These are phyloP conservation scores for Populus tomentosa DNA, from an alignment of 441 rosid species.

Conservation along the genomic window DNA sequence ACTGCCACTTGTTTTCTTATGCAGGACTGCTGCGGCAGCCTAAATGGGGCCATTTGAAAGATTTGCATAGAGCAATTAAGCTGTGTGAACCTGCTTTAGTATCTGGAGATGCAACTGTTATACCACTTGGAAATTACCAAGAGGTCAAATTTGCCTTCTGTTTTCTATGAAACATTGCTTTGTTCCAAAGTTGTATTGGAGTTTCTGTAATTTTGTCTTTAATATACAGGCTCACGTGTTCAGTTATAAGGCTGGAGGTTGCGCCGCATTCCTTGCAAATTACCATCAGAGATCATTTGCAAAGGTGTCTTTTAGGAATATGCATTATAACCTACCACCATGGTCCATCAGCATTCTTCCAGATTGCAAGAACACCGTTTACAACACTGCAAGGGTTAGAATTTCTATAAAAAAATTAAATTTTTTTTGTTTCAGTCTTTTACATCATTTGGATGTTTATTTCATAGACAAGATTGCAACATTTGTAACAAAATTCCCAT, in stretches of 20 bases:
- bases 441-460: background rate
- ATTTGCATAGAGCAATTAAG: slow-evolving; percentile 87
- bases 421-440: background rate
- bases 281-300: slow-evolving; percentile 57
- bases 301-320: slow-evolving; percentile 65
- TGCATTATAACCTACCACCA: slow-evolving; percentile 91
- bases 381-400: slow-evolving; percentile 95
- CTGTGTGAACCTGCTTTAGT: slow-evolving; percentile 86
- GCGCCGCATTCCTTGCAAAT: slow-evolving; percentile 95
- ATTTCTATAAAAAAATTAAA: background rate
- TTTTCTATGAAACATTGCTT: background rate
- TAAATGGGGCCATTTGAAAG: slow-evolving; percentile 98
- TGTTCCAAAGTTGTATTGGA: background rate
- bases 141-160: slow-evolving; percentile 45
- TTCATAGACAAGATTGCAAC: slow-evolving; percentile 5
- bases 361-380: slow-evolving; percentile 95
- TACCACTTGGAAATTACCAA: slow-evolving; percentile 75
- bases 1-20: slow-evolving; percentile 7
- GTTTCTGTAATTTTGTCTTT: slow-evolving; percentile 1
- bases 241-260: slow-evolving; percentile 68
- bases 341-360: slow-evolving; percentile 99
- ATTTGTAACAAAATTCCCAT: slow-evolving; percentile 4
- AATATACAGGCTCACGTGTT: slow-evolving; percentile 77
- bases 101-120: slow-evolving; percentile 57
- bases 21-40: slow-evolving; percentile 89